These are phyloP conservation scores for Tripterygium wilfordii DNA, from an alignment of 177 flowering plant genomes.

Conservation along the genomic window DNA sequence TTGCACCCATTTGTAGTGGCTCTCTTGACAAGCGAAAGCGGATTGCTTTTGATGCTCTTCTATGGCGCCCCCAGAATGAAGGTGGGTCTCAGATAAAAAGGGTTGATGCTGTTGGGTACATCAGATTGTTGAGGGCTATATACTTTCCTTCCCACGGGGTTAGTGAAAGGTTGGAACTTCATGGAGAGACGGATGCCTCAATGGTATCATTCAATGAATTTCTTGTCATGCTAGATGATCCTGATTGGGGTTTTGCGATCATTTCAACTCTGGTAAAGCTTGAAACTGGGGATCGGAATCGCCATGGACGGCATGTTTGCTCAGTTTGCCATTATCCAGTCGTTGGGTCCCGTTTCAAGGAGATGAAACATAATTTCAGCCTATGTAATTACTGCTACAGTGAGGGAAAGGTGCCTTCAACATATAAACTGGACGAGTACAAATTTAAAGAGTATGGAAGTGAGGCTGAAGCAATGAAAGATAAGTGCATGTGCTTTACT, in stretches of 20 bases:
- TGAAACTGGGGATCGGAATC: slow-evolving; percentile 67
- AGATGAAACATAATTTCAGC: slow-evolving; percentile 67
- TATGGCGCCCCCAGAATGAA: slow-evolving; percentile 83
- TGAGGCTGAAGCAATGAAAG: slow-evolving; percentile 80
- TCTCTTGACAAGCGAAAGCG: slow-evolving; percentile 66
- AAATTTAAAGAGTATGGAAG: slow-evolving; percentile 82
- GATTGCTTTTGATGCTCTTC: slow-evolving; percentile 74
- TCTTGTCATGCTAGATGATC: slow-evolving; percentile 76
- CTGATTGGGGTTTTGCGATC: slow-evolving; percentile 89
- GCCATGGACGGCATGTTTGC: slow-evolving; percentile 71
- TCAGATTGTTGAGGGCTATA: slow-evolving; percentile 71
- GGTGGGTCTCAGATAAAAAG: slow-evolving; percentile 53
- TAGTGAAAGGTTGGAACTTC: slow-evolving; percentile 76
- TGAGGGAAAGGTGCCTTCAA: slow-evolving; percentile 91
- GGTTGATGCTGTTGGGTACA: slow-evolving; percentile 58
- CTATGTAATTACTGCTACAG: slow-evolving; percentile 86
- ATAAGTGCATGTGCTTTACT: slow-evolving; percentile 71
- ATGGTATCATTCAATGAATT: slow-evolving; percentile 69
- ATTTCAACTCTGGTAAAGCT: slow-evolving; percentile 74
- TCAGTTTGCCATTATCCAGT: slow-evolving; percentile 83
- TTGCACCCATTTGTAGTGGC: slow-evolving; percentile 89
- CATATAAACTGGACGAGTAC: slow-evolving; percentile 71
- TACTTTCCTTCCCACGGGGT: slow-evolving; percentile 72
- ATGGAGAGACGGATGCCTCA: slow-evolving; percentile 59
- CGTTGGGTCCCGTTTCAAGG: slow-evolving; percentile 89